phyloP scores from a whole-genome alignment of 352 stramenopile species.

The Pythium grandisporangium region DNA sequence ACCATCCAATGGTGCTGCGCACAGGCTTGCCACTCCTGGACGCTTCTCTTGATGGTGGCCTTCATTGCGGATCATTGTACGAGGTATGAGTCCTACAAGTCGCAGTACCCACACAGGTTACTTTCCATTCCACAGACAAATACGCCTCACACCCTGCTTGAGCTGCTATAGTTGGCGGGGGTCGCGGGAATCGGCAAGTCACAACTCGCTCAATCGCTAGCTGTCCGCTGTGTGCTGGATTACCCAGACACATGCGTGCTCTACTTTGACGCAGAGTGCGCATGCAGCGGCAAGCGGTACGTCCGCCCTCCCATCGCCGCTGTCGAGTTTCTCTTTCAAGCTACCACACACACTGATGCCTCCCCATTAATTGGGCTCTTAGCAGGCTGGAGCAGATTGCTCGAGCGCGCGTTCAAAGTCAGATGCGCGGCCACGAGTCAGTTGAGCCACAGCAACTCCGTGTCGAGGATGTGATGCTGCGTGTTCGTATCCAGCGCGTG shows the following conservation, averaged over 20 bases:
- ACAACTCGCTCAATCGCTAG: conserved; percentile 66
- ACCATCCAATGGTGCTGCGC: conserved; percentile 53
- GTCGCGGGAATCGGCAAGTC: conserved; percentile 69
- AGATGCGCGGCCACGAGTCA: conserved; percentile 6
- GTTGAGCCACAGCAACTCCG: too few relatives aligned
- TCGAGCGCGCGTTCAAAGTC: conserved; percentile 17
- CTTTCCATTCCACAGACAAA: too few relatives aligned
- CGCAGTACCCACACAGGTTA: not conserved
- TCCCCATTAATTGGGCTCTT: not conserved
- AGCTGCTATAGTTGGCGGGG: conserved; percentile 40
- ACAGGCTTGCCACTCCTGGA: conserved; percentile 54
- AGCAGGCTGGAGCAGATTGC: conserved; percentile 42
- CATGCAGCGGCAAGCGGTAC: conserved; percentile 64
- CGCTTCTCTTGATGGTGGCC: conserved; percentile 45
- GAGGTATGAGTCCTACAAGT: conserved; percentile 1
- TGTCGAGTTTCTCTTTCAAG: too few relatives aligned
- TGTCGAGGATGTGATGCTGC: conserved; percentile 21
- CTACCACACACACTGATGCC: too few relatives aligned
- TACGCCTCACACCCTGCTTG: not conserved
- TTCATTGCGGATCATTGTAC: conserved; percentile 16
- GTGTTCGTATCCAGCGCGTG: conserved; percentile 25
- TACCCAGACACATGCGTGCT: conserved; percentile 43
- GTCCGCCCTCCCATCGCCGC: not conserved
- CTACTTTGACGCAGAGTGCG: conserved; percentile 66
- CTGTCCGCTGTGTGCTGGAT: conserved; percentile 54